Evolutionary conservation across 2,329 filamentous ascomycete species (phyloP), one percentile per base, ranked within the genome.

Genomic region (Lasiodiplodia sp.): DNA sequence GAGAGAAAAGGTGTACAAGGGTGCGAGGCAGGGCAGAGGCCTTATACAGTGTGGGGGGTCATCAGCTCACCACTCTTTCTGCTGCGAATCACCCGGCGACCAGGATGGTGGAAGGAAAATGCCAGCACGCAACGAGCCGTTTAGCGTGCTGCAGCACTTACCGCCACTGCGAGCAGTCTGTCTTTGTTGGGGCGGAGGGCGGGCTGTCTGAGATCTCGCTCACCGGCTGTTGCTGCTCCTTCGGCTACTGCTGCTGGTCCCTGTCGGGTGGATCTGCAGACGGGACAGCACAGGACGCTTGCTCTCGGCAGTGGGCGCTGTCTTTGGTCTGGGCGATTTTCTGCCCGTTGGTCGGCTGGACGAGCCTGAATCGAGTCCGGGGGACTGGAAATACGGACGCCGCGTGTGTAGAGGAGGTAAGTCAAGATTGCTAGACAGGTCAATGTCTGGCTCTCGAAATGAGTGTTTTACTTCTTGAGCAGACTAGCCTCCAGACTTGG

Each of bases 191-290:
- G 63, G 47, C 34, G 34, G 55, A 21, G 16, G 44, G 31, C 31
- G 25, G 66, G 56, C 23, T 68, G 66, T 53, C 57, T 68, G 28
- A 63, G 66, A 68, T 68, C 49, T 68, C 23, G 21, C 37, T 18
- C 34, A 34, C 57, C 28, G 37, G 57, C 57, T 16, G 57, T 14
- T 64, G 37, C 44, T 21, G 40, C 10, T 44, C 16, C 40, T 58
- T 40, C 40, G 14, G 40, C 18, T n/a, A n/a, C 18, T 21, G 6
- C 44, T 47, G 44, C n/a, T 47, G 44, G 49, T 31, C 47, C 55
- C 66, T 56, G 63, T 28, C 47, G 38, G 66, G 34, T 49, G 57
- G 66, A 52, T 68, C 56, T 68, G 57, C 66, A 55, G 12, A 16
- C 52, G 63, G 63, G 63, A 25, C n/a, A 25, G 18, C 44, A 51